A percentile compares a stretch with the other conserved stretches of the same genome.
Evolutionary conservation across 2,329 filamentous ascomycete species (phyloP).

Genomic region (Acarospora socialis): DNA sequence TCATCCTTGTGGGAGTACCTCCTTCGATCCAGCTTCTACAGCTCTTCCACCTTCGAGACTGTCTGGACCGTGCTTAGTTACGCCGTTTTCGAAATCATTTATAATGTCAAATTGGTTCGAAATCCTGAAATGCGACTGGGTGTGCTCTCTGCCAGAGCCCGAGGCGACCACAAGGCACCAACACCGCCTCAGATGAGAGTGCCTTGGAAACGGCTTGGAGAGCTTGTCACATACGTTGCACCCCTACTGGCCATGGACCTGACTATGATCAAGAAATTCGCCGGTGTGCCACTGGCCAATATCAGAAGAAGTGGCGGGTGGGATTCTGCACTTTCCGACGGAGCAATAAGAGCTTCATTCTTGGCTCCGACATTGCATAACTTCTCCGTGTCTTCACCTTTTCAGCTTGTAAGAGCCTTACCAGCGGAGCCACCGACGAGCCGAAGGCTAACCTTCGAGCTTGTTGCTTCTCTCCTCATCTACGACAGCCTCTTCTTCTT

Average conservation of each 20-base stretch:
- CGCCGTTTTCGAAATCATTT: conserved; percentile 13
- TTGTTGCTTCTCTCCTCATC: conserved; percentile 15
- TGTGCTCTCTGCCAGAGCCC: not conserved
- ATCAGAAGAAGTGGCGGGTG: conserved; percentile 17
- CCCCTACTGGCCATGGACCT: conserved; percentile 18
- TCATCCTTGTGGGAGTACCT: conserved; percentile 6
- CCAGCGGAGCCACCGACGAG: conserved; percentile 13
- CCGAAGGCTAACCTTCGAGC: conserved; percentile 16
- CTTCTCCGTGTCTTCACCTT: conserved; percentile 14
- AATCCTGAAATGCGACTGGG: conserved; percentile 15
- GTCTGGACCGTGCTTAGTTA: conserved; percentile 18
- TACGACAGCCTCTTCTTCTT: conserved; percentile 20
- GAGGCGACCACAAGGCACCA: conserved; percentile 1
- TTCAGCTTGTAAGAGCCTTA: conserved; percentile 15
- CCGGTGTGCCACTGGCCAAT: conserved; percentile 14
- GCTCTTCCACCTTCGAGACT: conserved; percentile 17
- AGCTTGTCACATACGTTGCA: conserved; percentile 14
- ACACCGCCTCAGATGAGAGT: conserved; percentile 14
- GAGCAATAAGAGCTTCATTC: conserved; percentile 11
- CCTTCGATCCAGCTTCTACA: conserved; percentile 11
- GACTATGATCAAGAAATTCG: conserved; percentile 21
- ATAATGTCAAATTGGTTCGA: conserved; percentile 13
- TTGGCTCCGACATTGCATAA: conserved; percentile 16
- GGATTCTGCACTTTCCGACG: conserved; percentile 3
- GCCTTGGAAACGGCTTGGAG: conserved; percentile 13